Conservation (phyloP, 495 filamentous ascomycete genomes). For the Sordaria brevicollis region DNA sequence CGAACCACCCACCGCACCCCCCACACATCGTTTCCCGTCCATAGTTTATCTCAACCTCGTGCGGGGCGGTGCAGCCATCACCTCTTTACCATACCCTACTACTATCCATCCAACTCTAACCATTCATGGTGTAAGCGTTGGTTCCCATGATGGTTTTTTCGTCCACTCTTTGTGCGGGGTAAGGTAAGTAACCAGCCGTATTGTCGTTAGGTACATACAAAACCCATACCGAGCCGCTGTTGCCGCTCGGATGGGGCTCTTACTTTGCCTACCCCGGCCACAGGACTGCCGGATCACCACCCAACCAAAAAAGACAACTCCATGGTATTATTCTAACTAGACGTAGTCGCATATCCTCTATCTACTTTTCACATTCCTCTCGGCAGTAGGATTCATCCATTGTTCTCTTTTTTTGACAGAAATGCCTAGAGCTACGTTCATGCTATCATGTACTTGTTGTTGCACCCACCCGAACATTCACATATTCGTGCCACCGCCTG, state of each 20-base stretch:
- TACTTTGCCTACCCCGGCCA: not conserved
- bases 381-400: no score
- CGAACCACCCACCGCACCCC: no score
- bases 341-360: no score
- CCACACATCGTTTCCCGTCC: not conserved
- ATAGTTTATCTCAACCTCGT: not conserved
- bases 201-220: not conserved
- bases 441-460: not conserved
- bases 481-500: not conserved
- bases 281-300: not conserved
- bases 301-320: not conserved
- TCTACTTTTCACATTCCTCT: no score
- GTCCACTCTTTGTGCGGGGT: not conserved
- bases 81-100: no score
- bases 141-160: not conserved
- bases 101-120: no score
- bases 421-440: not conserved
- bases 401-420: no score
- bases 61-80: not conserved
- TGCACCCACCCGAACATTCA: not conserved
- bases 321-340: not conserved
- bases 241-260: not conserved
- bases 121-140: not conserved
- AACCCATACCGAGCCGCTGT: not conserved
- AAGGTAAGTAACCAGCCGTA: not conserved